Evolutionary conservation across 495 filamentous ascomycete species (phyloP).

Genomic region (Talaromyces stipitatus): DNA sequence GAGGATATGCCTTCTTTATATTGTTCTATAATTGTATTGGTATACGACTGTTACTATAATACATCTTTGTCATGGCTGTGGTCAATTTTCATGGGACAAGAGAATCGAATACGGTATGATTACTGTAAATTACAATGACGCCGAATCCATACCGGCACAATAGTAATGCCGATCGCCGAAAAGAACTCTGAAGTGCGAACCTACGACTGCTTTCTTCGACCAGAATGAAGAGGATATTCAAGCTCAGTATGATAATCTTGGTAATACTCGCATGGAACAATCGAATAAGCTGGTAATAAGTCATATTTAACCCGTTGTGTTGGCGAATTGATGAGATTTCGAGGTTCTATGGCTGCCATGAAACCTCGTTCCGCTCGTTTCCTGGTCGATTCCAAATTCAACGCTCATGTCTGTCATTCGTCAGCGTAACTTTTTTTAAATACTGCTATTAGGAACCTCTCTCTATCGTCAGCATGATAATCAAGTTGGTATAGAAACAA

Average conservation of each 20-base stretch:
- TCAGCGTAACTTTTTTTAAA: too few relatives aligned
- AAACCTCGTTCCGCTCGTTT: neutral
- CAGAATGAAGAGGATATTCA: too few relatives aligned
- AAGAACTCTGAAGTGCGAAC: neutral
- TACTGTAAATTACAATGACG: neutral
- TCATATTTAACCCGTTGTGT: neutral
- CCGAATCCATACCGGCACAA: neutral
- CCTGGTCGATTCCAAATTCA: too few relatives aligned
- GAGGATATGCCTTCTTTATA: conserved; percentile 1
- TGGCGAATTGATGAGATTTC: neutral
- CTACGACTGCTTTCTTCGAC: too few relatives aligned
- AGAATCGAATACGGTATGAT: neutral
- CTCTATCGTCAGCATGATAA: too few relatives aligned
- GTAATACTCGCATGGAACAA: neutral
- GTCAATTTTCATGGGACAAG: neutral
- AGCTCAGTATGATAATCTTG: neutral
- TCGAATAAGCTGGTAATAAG: neutral
- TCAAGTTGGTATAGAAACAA: too few relatives aligned
- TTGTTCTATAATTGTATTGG: neutral
- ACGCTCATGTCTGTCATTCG: too few relatives aligned
- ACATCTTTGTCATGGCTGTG: neutral
- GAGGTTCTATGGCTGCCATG: neutral
- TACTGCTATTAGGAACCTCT: too few relatives aligned
- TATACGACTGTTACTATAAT: neutral
- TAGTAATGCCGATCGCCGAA: neutral